These are phyloP conservation scores for Poa pratensis DNA, from an alignment of 176 grass and related monocot species.

Conservation along the genomic window DNA sequence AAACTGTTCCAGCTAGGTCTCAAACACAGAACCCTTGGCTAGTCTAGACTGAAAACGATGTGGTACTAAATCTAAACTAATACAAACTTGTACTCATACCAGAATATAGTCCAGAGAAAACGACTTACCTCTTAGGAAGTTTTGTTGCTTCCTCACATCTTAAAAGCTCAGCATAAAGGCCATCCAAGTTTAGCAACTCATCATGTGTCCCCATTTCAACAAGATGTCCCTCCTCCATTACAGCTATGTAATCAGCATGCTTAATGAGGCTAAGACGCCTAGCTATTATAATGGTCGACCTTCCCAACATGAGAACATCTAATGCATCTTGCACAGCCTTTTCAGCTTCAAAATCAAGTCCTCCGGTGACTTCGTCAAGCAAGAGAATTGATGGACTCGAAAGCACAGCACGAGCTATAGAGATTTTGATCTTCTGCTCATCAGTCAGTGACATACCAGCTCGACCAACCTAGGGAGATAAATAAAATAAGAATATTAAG, in stretches of 20 bases:
- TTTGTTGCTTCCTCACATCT: constrained; percentile 99
- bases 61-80: constrained; percentile 8
- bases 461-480: constrained; percentile 74
- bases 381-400: constrained; percentile 95
- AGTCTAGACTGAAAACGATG: constrained; percentile 24
- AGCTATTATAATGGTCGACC: constrained; percentile 99
- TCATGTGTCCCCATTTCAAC: constrained; percentile 99
- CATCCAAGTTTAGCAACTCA: constrained; percentile 91
- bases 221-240: constrained; percentile 98
- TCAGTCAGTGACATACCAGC: constrained; percentile 86
- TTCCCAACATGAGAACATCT: constrained; percentile 99
- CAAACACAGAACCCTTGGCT: constrained; percentile 3
- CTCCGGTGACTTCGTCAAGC: constrained; percentile 96
- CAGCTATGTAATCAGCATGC: constrained; percentile 98
- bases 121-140: constrained; percentile 85
- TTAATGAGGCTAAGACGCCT: constrained; percentile 93
- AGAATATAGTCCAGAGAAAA: background rate
- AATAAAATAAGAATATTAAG: constrained; percentile 41
- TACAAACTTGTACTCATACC: constrained; percentile 16
- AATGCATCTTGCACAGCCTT: constrained; percentile 93
- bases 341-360: constrained; percentile 99
- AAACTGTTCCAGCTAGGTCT: background rate
- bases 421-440: constrained; percentile 99
- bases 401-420: constrained; percentile 97
- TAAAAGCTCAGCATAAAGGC: constrained; percentile 93